phyloP scores from a whole-genome alignment of 2,329 filamentous ascomycete genomes.

The Mariannaea elegans region DNA sequence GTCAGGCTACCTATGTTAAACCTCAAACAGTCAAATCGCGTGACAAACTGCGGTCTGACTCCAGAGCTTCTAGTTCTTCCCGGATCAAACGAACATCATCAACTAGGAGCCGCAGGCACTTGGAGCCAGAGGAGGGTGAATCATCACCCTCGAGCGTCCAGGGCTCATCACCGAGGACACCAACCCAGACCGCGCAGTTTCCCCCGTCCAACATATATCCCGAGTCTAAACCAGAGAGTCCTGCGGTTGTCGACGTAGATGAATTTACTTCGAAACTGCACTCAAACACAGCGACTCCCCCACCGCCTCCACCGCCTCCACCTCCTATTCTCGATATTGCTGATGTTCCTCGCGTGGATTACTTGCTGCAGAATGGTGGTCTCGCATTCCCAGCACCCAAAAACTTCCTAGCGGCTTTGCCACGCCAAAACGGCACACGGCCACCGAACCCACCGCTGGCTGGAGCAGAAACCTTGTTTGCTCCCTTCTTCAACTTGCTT shows the following conservation, averaged over 20 bases:
- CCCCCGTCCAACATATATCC: conserved; percentile 53
- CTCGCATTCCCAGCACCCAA: conserved; percentile 76
- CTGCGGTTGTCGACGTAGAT: conserved; percentile 48
- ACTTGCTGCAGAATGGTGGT: conserved; percentile 89
- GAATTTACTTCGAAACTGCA: conserved; percentile 43
- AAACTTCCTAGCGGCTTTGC: conserved; percentile 73
- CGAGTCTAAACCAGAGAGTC: conserved; percentile 49
- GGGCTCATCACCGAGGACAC: conserved; percentile 69
- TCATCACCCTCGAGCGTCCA: conserved; percentile 58
- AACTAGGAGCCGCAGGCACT: conserved; percentile 42
- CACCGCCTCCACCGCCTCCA: conserved; percentile 68
- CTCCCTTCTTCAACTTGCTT: conserved; percentile 82
- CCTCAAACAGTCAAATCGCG: conserved; percentile 45
- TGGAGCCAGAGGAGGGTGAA: conserved; percentile 55
- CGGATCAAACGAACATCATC: conserved; percentile 51
- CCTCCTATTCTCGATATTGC: conserved; percentile 78
- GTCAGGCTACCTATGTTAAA: conserved; percentile 64
- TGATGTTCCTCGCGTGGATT: conserved; percentile 86
- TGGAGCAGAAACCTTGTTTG: conserved; percentile 79
- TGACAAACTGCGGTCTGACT: conserved; percentile 49
- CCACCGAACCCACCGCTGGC: conserved; percentile 71
- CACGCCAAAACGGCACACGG: conserved; percentile 63
- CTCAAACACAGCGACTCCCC: conserved; percentile 55
- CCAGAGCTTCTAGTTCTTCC: conserved; percentile 46
- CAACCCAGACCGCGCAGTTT: conserved; percentile 63